These are phyloP conservation scores for Amanita inopinata DNA, from an alignment of 768 basidiomycete species.

Conservation along the genomic window DNA sequence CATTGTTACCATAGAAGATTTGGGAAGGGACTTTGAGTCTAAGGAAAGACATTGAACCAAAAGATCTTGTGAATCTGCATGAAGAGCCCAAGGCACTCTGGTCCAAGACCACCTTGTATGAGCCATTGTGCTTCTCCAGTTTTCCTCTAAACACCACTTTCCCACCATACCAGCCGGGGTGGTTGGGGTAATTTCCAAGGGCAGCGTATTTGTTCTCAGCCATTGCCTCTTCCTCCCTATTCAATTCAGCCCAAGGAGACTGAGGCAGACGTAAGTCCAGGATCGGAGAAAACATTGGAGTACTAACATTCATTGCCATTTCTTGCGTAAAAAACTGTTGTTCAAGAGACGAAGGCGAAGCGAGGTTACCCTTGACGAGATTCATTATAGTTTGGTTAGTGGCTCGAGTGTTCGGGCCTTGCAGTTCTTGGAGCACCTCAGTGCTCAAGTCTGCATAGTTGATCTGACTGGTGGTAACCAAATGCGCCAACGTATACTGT, in stretches of 20 bases:
- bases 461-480: constrained; percentile 20
- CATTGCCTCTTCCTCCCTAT: constrained; percentile 39
- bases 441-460: constrained; percentile 20
- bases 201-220: constrained; percentile 22
- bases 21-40: constrained; percentile 34
- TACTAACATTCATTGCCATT: constrained; percentile 21
- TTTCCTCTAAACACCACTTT: constrained; percentile 44
- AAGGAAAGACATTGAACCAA: constrained; percentile 53
- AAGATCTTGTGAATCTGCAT: constrained; percentile 45
- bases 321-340: constrained; percentile 25
- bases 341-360: neutral
- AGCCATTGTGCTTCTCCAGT: constrained; percentile 15
- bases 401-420: constrained; percentile 22
- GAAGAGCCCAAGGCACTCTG: constrained; percentile 44
- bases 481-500: constrained; percentile 42
- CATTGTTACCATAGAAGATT: constrained; percentile 20
- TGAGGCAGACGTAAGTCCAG: constrained; percentile 15
- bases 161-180: constrained; percentile 49
- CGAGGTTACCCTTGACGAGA: constrained; percentile 5
- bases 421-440: constrained; percentile 17
- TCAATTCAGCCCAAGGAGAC: constrained; percentile 57
- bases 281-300: neutral
- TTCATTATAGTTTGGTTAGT: constrained; percentile 18
- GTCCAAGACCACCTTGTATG: constrained; percentile 38
- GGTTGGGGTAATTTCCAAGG: constrained; percentile 30